Conservation (phyloP, 495 filamentous ascomycete genomes). For the Xylaria scruposa region DNA sequence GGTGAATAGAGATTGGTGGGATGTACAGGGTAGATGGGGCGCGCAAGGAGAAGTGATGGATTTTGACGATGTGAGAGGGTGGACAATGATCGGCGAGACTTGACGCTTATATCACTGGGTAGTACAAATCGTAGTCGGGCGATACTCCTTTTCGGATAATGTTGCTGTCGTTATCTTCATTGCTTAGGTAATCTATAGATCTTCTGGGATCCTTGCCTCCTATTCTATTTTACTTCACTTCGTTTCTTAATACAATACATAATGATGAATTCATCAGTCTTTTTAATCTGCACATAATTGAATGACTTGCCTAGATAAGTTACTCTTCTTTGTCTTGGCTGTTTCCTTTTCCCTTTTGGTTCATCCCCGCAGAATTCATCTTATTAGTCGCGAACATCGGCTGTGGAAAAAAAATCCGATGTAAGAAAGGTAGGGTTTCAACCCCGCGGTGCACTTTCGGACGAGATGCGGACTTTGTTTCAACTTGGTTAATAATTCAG, state of each 20-base stretch:
- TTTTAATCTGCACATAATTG: background rate
- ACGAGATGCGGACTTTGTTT: slow-evolving; percentile 10
- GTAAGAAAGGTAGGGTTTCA: too few relatives aligned
- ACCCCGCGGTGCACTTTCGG: slow-evolving; percentile 5
- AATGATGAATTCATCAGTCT: background rate
- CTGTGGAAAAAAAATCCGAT: background rate
- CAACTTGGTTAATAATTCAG: slow-evolving; percentile 5
- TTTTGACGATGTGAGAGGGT: slow-evolving; percentile 50
- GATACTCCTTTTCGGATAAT: background rate
- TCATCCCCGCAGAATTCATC: background rate
- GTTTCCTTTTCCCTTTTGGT: background rate
- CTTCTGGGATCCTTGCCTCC: background rate
- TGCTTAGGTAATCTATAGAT: background rate
- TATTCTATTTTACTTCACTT: background rate
- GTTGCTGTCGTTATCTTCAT: background rate
- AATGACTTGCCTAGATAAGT: background rate
- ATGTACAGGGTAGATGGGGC: slow-evolving; percentile 57
- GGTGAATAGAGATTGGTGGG: slow-evolving; percentile 53
- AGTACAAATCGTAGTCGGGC: too few relatives aligned
- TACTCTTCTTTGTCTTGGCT: background rate
- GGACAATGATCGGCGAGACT: slow-evolving; percentile 21
- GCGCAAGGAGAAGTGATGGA: slow-evolving; percentile 54
- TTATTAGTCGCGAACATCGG: slow-evolving; percentile 25
- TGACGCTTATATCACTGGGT: background rate
- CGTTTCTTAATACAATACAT: background rate